A percentile compares a stretch with the other conserved stretches of the same genome.
Evolutionary conservation across 805 yeast species (phyloP).

Genomic region (Candida sithepensis): DNA sequence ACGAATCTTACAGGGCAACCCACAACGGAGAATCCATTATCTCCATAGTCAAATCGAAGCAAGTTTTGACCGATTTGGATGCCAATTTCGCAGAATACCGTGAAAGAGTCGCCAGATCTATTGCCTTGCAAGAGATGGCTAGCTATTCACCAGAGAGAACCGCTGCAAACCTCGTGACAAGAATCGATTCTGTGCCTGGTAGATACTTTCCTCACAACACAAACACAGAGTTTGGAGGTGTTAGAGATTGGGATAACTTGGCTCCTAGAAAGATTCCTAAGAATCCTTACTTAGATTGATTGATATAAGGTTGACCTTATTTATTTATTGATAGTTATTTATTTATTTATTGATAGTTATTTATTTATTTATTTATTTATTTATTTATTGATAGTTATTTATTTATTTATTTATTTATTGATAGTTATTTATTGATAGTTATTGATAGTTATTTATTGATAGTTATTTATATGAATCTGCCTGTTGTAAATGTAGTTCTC

Average conservation of each 20-base stretch:
- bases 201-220: slow-evolving; percentile 26
- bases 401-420: too few species aligned
- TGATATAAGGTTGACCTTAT: neutral
- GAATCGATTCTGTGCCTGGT: slow-evolving; percentile 31
- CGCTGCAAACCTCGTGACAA: slow-evolving; percentile 16
- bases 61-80: slow-evolving; percentile 18
- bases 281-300: slow-evolving; percentile 17
- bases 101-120: slow-evolving; percentile 19
- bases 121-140: slow-evolving; percentile 19
- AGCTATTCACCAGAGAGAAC: slow-evolving; percentile 13
- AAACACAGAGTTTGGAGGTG: slow-evolving; percentile 24
- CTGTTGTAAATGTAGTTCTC: too few species aligned
- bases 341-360: slow-evolving; percentile 2
- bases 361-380: slow-evolving; percentile 5
- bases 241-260: slow-evolving; percentile 24
- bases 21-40: slow-evolving; percentile 32
- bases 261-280: slow-evolving; percentile 31
- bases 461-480: too few species aligned
- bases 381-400: slow-evolving; percentile 4
- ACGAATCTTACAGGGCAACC: slow-evolving; percentile 46
- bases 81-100: slow-evolving; percentile 20
- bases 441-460: too few species aligned
- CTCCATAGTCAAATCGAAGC: slow-evolving; percentile 16
- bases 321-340: slow-evolving; percentile 4
- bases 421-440: too few species aligned